A percentile compares a stretch with the other conserved stretches of the same genome.
Evolutionary conservation across 495 filamentous ascomycete genomes (phyloP).

Genomic region (Penicillium riverlandense): DNA sequence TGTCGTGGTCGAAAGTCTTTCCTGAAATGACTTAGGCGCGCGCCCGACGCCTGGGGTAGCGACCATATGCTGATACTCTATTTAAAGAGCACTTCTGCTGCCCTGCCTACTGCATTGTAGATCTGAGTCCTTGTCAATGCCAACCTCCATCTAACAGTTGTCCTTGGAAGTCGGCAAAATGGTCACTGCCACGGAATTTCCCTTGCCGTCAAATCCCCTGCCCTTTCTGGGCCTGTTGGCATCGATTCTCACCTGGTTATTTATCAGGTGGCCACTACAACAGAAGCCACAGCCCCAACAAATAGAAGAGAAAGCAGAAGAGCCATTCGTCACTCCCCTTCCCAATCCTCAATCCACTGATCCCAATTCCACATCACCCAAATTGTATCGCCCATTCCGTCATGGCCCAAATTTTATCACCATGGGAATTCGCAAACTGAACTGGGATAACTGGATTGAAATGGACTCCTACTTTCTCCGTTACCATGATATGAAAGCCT

Average conservation of each 20-base stretch:
- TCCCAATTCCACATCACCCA: slow-evolving; percentile 43
- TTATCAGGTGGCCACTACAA: slow-evolving; percentile 1
- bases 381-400: slow-evolving; percentile 68
- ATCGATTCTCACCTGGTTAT: neutral
- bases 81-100: neutral
- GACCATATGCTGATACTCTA: neutral
- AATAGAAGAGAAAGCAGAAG: neutral
- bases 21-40: neutral
- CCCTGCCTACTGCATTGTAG: neutral
- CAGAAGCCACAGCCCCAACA: neutral
- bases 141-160: neutral
- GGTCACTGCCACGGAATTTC: neutral
- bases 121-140: neutral
- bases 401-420: slow-evolving; percentile 63
- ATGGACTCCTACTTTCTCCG: slow-evolving; percentile 64
- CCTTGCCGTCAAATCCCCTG: neutral
- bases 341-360: slow-evolving; percentile 3
- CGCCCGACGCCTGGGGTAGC: too few relatives aligned
- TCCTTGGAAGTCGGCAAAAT: neutral
- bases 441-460: slow-evolving; percentile 68
- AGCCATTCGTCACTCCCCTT: slow-evolving; percentile 7
- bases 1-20: slow-evolving; percentile 7
- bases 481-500: slow-evolving; percentile 58
- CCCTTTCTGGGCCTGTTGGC: slow-evolving; percentile 1
- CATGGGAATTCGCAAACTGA: slow-evolving; percentile 67